Evolutionary conservation across 2,329 filamentous ascomycete species (phyloP).

Genomic region (Delphinella strobiligena): DNA sequence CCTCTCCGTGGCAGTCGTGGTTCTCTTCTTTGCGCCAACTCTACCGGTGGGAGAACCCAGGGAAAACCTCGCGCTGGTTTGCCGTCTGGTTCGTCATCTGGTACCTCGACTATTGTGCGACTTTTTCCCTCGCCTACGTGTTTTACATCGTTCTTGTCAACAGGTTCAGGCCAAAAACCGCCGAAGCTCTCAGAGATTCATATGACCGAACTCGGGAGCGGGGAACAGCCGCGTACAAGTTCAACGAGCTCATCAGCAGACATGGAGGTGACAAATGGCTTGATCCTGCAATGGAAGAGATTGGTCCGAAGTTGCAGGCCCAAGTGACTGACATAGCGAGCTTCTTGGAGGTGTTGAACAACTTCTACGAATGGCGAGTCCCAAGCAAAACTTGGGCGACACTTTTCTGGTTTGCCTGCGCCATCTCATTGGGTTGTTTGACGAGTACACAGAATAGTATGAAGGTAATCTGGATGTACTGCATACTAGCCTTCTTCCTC

Average conservation of each 20-base stretch:
- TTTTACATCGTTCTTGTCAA: conserved; percentile 23
- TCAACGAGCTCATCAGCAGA: conserved; percentile 25
- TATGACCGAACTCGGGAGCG: conserved; percentile 21
- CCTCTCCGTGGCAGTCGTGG: conserved; percentile 28
- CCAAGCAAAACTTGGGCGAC: conserved; percentile 22
- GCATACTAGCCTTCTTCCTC: conserved; percentile 25
- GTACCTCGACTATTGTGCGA: conserved; percentile 25
- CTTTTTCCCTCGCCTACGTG: conserved; percentile 23
- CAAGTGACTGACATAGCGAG: conserved; percentile 26
- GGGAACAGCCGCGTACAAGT: conserved; percentile 18
- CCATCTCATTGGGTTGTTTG: conserved; percentile 19
- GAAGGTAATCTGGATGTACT: conserved; percentile 23
- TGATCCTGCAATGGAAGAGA: conserved; percentile 23
- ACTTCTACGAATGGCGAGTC: conserved; percentile 26
- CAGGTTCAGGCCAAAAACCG: conserved; percentile 16
- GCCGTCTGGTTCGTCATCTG: conserved; percentile 23
- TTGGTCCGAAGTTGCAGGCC: conserved; percentile 25
- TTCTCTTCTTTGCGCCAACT: conserved; percentile 23
- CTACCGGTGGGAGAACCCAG: conserved; percentile 28
- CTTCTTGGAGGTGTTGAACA: conserved; percentile 24
- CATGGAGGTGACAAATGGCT: conserved; percentile 26
- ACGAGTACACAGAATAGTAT: conserved; percentile 24
- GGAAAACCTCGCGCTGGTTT: conserved; percentile 24
- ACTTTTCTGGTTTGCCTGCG: conserved; percentile 22
- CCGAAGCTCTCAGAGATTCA: conserved; percentile 22